Percentiles rank a stretch among this genome's conserved stretches.
These are phyloP conservation scores for Xylaria venustula DNA, from an alignment of 495 filamentous ascomycete species.

Conservation along the genomic window DNA sequence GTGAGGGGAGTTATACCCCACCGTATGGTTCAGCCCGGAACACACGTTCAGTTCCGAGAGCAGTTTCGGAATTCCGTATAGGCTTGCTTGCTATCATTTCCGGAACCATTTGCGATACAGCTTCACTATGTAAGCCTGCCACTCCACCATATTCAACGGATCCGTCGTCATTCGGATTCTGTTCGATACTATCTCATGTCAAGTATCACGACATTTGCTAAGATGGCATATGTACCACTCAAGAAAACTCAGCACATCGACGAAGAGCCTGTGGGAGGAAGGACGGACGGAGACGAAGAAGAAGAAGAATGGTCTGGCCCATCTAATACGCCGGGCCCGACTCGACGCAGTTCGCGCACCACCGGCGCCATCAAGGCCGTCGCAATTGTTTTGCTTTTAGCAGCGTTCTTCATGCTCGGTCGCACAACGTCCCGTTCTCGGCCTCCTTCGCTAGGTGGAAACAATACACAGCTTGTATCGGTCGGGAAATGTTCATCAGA, in stretches of 20 bases:
- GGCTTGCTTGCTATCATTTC: too few species aligned
- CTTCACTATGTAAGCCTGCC: not conserved
- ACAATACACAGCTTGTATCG: not conserved
- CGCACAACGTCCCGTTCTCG: not conserved
- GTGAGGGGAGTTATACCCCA: too few species aligned
- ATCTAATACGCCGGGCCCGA: not conserved
- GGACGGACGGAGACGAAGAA: not conserved
- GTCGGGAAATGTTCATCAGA: slow-evolving; percentile 1
- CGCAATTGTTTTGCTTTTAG: not conserved
- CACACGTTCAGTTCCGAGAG: not conserved
- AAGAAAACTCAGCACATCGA: not conserved
- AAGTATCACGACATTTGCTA: not conserved
- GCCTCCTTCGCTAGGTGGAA: not conserved
- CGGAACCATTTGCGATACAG: not conserved
- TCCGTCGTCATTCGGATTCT: not conserved
- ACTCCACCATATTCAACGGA: too few species aligned
- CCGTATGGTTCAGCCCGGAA: too few species aligned
- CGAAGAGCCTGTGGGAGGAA: not conserved
- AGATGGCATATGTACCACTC: not conserved
- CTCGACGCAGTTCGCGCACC: not conserved
- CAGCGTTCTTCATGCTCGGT: slow-evolving; percentile 1
- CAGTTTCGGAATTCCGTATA: not conserved
- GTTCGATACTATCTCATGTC: not conserved
- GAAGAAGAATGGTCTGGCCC: not conserved
- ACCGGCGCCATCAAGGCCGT: not conserved